phyloP scores from a whole-genome alignment of 73 alveolate genomes.

The Symbiodinium pilosum region DNA sequence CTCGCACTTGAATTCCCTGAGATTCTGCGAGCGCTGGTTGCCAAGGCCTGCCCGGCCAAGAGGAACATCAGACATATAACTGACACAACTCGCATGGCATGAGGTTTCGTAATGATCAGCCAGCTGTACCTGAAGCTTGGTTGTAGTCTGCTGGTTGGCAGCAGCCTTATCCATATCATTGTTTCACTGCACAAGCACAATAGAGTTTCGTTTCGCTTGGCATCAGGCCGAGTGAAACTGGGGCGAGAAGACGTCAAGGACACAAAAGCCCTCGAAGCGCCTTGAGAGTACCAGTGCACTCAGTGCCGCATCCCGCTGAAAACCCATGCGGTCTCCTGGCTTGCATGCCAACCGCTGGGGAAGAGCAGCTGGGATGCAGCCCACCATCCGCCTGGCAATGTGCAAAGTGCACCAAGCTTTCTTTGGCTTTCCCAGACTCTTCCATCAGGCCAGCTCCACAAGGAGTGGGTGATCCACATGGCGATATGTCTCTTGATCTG shows the following conservation, averaged over 20 bases:
- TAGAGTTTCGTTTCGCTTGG: too few relatives aligned
- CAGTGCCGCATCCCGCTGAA: background rate
- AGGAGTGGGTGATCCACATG: background rate
- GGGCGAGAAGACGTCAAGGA: background rate
- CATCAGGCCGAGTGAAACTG: background rate
- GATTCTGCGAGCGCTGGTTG: background rate
- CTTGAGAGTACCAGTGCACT: background rate
- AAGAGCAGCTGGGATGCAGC: background rate
- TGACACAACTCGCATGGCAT: too few relatives aligned
- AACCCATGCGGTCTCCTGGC: background rate
- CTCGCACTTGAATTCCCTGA: background rate
- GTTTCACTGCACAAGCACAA: too few relatives aligned
- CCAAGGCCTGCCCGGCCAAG: background rate
- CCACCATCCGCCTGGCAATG: background rate
- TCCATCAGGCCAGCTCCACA: background rate
- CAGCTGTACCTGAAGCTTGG: too few relatives aligned
- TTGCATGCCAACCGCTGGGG: background rate
- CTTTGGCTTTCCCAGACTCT: background rate
- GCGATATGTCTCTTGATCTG: background rate
- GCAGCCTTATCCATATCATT: too few relatives aligned
- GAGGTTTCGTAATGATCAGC: too few relatives aligned
- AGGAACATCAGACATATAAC: too few relatives aligned
- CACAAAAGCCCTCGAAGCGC: slow-evolving; percentile 3
- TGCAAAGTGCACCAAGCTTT: background rate
- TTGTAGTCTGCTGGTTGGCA: too few relatives aligned